These are phyloP conservation scores for Solanum sitiens DNA, from an alignment of 257 asterid genomes.

Conservation along the genomic window DNA sequence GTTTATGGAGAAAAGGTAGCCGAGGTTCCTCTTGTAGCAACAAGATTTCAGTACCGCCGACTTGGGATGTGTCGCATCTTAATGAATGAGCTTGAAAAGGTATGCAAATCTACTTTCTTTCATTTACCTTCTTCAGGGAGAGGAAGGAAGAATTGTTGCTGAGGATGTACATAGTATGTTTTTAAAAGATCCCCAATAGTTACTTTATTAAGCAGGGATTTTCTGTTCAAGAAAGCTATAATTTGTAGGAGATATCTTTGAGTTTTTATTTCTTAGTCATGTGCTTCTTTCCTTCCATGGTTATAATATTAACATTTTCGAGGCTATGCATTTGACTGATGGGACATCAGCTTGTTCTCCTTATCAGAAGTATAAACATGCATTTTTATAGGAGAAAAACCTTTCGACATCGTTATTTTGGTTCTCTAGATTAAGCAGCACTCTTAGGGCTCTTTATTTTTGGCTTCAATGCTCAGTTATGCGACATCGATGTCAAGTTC, in stretches of 20 bases:
- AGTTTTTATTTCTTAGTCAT: not conserved
- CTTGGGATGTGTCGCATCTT: conserved; percentile 75
- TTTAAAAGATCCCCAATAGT: not conserved
- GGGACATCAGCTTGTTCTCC: not conserved
- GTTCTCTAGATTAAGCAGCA: not conserved
- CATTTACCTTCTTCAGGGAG: not conserved
- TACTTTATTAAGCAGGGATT: not conserved
- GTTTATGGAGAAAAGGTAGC: conserved; percentile 65
- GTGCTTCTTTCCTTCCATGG: not conserved
- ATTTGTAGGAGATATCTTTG: not conserved
- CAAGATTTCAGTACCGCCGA: conserved; percentile 68
- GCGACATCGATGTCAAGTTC: not conserved
- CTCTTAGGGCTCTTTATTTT: not conserved
- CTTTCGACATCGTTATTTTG: not conserved
- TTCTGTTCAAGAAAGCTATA: not conserved
- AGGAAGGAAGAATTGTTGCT: not conserved
- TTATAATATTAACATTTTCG: not conserved
- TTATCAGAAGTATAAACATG: not conserved
- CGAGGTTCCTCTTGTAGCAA: conserved; percentile 71
- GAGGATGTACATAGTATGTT: not conserved
- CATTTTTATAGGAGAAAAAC: not conserved
- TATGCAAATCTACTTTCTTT: conserved; percentile 3
- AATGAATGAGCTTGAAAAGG: conserved; percentile 83
- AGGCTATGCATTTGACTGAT: not conserved
- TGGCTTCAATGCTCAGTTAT: not conserved